Conservation (phyloP, 352 stramenopile genomes). For the Phytophthora meadii region DNA sequence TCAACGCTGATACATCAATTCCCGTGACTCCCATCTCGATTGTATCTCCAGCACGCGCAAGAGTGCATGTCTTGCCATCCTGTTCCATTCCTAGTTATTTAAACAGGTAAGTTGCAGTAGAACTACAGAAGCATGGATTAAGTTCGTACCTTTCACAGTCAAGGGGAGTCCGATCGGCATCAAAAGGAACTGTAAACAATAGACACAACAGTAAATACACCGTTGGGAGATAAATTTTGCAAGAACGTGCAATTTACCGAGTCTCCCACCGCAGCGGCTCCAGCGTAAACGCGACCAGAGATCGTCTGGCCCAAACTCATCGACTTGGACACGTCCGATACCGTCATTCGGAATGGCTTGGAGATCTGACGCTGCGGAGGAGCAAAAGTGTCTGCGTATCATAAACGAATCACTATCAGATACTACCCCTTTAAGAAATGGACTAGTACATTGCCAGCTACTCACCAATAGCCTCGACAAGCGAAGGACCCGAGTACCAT, state of each 20-base stretch:
- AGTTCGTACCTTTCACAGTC: constrained; percentile 52
- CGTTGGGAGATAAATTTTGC: not conserved
- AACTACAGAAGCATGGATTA: constrained; percentile 3
- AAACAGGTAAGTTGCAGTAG: constrained; percentile 13
- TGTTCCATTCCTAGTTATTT: constrained; percentile 72
- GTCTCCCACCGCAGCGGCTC: constrained; percentile 68
- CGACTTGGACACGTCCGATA: constrained; percentile 88
- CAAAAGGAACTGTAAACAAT: constrained; percentile 51
- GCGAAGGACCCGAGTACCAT: constrained; percentile 84
- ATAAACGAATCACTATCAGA: constrained; percentile 8
- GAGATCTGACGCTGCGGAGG: constrained; percentile 79
- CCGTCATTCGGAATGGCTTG: constrained; percentile 87
- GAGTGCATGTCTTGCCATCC: constrained; percentile 64
- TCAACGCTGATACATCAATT: constrained; percentile 76
- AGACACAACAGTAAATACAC: not conserved
- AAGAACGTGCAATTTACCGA: constrained; percentile 47
- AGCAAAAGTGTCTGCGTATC: constrained; percentile 67
- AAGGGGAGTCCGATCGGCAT: constrained; percentile 66
- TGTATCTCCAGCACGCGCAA: constrained; percentile 79
- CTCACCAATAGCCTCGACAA: constrained; percentile 79
- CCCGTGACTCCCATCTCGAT: constrained; percentile 80
- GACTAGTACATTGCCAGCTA: no score
- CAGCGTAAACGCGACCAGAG: constrained; percentile 87
- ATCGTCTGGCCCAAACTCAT: constrained; percentile 84
- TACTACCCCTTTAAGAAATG: not conserved